Percentiles rank a stretch among this genome's conserved stretches.
Conservation (phyloP, 148 eudicot species). For the Rhododendron molle region DNA sequence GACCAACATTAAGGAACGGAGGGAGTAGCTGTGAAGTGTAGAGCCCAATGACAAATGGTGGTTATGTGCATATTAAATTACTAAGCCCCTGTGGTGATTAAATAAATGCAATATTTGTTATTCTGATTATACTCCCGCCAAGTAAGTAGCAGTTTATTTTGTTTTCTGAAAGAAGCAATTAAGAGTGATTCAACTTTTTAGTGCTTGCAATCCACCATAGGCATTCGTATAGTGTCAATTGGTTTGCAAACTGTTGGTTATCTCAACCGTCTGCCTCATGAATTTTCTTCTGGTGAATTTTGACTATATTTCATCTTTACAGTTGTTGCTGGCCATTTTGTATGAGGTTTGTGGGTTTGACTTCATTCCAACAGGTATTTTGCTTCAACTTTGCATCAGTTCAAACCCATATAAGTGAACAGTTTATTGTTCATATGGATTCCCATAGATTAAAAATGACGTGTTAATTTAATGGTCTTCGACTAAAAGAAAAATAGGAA, state of each 20-base stretch:
- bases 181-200: neutral
- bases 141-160: neutral
- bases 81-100: neutral
- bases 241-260: neutral
- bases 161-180: neutral
- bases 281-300: neutral
- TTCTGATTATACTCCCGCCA: neutral
- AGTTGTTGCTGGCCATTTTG: conserved; percentile 13
- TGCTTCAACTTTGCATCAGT: neutral
- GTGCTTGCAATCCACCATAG: neutral
- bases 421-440: neutral
- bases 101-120: neutral
- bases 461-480: neutral
- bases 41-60: neutral
- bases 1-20: neutral
- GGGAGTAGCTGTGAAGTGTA: neutral
- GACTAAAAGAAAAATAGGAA: no score
- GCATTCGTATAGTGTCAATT: neutral
- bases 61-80: neutral
- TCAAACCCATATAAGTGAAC: neutral
- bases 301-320: neutral
- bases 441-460: neutral
- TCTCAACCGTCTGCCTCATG: neutral
- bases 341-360: conserved; percentile 11
- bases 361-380: conserved; percentile 1